Base-by-base conservation (phyloP, 75 land plant genomes). In the Picea glauca region DNA sequence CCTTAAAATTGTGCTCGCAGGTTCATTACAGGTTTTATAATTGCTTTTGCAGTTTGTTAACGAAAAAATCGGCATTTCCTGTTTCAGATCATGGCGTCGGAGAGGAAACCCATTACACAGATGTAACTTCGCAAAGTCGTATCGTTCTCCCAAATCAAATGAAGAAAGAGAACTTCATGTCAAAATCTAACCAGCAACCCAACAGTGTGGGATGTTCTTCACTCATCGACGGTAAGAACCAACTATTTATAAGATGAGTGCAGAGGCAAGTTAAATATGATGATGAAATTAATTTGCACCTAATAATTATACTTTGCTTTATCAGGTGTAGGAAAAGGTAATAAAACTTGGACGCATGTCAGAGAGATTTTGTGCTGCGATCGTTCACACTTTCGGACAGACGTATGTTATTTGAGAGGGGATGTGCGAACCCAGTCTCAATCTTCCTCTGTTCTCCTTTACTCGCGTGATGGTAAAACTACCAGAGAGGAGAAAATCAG, bases 321-420 rank as follows among this genome's bases (percentile, higher is more conserved):
- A 0, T 13, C 4, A 65, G 18, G 11, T 13, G 35, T 65, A 3
- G 38, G 3, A 65, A 33, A 4, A 65, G 7, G 3, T 32, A 3
- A 65, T 65, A 0, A 2, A 32, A 31, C 38, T 32, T 0, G 33
- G 3, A 23, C 18, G 20, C 21, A 54, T 9, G 57, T 0, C 54
- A n/a, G 14, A 43, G 57, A 20, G 12, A 21, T 74, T 35, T 1
- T 87, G 76, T 74, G 74, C 43, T 90, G 92, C 80, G 86, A 90
- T 46, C 84, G 88, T 18, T 80, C 88, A 13, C 81, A 84, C 20
- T 66, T 56, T 31, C 83, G 90, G 4, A 85, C 81, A 35, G 92
- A 90, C 58, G 77, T 90, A 18, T 90, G 90, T 72, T 76, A 68
- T 66, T 72, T 88, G 83, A 81, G 77, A n/a, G 92, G 92, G 4